Percentiles rank a stretch among this genome's conserved stretches.
Evolutionary conservation across 805 yeast species (phyloP).

Genomic region (Metschnikowia similis): DNA sequence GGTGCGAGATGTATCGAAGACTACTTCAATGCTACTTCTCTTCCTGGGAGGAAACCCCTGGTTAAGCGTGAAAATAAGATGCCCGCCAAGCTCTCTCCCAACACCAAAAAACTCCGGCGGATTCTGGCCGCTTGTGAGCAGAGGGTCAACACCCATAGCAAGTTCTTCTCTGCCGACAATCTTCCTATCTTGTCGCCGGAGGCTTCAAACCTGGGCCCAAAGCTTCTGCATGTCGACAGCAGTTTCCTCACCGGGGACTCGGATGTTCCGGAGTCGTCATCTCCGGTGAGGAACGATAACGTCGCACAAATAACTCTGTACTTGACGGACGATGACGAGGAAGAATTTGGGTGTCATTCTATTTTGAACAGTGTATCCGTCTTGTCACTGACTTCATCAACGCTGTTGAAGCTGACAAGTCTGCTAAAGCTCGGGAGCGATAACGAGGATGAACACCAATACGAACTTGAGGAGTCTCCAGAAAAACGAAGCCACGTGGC

Average conservation of each 20-base stretch:
- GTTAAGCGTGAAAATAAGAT: slow-evolving; percentile 6
- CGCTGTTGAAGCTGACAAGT: background rate
- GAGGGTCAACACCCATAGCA: slow-evolving; percentile 11
- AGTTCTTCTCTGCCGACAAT: slow-evolving; percentile 11
- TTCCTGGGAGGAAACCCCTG: background rate
- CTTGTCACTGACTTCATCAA: slow-evolving; percentile 5
- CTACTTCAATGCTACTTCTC: slow-evolving; percentile 9
- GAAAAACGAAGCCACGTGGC: slow-evolving; percentile 18
- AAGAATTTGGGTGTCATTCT: slow-evolving; percentile 6
- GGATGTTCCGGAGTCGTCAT: slow-evolving; percentile 29
- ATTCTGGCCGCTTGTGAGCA: background rate
- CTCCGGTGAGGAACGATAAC: slow-evolving; percentile 19
- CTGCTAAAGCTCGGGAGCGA: slow-evolving; percentile 11
- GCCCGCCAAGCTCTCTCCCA: slow-evolving; percentile 15
- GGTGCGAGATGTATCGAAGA: slow-evolving; percentile 11
- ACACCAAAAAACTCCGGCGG: slow-evolving; percentile 15
- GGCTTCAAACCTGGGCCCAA: background rate
- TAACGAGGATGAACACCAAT: slow-evolving; percentile 28
- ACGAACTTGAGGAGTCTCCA: slow-evolving; percentile 42
- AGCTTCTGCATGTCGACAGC: background rate
- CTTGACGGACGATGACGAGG: slow-evolving; percentile 17
- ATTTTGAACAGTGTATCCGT: slow-evolving; percentile 8
- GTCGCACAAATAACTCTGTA: slow-evolving; percentile 7
- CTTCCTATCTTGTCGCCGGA: background rate
- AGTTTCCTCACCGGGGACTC: slow-evolving; percentile 26